A percentile compares a stretch with the other conserved stretches of the same genome.
These are phyloP conservation scores for Fusarium fujikuroi DNA, from an alignment of 2,329 filamentous ascomycete genomes.

Conservation along the genomic window DNA sequence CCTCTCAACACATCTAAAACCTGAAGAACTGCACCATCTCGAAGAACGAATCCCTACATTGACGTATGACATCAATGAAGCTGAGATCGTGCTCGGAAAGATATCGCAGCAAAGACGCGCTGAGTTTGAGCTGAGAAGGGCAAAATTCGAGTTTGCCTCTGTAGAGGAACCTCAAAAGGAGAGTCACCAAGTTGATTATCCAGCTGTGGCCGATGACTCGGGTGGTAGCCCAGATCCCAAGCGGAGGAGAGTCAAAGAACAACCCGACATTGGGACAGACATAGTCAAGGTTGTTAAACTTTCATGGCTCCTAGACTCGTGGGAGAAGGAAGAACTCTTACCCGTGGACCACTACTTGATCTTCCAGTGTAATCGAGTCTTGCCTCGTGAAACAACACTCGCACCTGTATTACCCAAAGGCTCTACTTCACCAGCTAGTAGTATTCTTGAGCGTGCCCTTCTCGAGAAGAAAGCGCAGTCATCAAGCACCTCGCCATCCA, in stretches of 20 bases:
- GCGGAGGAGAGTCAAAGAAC: slow-evolving; percentile 27
- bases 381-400: neutral
- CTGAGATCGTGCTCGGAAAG: slow-evolving; percentile 78
- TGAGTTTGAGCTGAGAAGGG: slow-evolving; percentile 78
- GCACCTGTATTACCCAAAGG: neutral
- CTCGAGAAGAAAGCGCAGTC: slow-evolving; percentile 19
- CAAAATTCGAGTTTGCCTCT: slow-evolving; percentile 68
- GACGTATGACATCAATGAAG: slow-evolving; percentile 78
- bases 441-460: slow-evolving; percentile 39
- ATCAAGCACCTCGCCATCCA: slow-evolving; percentile 12
- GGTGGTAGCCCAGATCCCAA: slow-evolving; percentile 25
- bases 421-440: slow-evolving; percentile 22
- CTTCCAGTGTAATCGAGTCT: slow-evolving; percentile 60
- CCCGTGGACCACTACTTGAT: slow-evolving; percentile 63
- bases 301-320: slow-evolving; percentile 66
- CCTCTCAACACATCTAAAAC: slow-evolving; percentile 74
- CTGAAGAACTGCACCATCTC: slow-evolving; percentile 70
- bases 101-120: slow-evolving; percentile 76
- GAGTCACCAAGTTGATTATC: neutral
- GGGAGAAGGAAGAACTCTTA: slow-evolving; percentile 56
- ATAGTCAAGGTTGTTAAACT: slow-evolving; percentile 67
- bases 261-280: neutral
- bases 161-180: slow-evolving; percentile 9
- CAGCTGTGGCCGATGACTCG: neutral
- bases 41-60: slow-evolving; percentile 73